A percentile compares a stretch with the other conserved stretches of the same genome.
These are phyloP conservation scores for Candida vaughaniae DNA, from an alignment of 805 yeast species.

Conservation along the genomic window DNA sequence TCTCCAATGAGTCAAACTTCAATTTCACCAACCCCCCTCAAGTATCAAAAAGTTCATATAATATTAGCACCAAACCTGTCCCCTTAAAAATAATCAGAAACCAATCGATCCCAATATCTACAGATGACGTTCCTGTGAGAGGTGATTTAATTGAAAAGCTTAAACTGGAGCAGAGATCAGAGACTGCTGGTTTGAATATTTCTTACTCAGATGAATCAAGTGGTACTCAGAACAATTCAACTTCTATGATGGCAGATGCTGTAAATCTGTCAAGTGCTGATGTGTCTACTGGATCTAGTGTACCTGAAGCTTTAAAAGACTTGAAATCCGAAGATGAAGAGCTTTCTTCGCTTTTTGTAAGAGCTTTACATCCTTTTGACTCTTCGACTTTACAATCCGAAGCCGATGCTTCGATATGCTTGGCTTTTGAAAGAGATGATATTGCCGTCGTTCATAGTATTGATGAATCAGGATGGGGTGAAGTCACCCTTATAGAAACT, in stretches of 20 bases:
- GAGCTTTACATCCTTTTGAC: slow-evolving; percentile 60
- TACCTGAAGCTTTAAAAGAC: slow-evolving; percentile 1
- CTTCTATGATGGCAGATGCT: neutral
- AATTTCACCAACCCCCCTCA: slow-evolving; percentile 5
- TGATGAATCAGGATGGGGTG: slow-evolving; percentile 87
- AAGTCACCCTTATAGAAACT: slow-evolving; percentile 66
- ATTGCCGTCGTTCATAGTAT: slow-evolving; percentile 75
- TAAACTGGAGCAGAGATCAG: slow-evolving; percentile 3
- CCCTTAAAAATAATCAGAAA: slow-evolving; percentile 19
- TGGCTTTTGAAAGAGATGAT: slow-evolving; percentile 68
- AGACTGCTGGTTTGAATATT: slow-evolving; percentile 20
- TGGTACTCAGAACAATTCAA: neutral
- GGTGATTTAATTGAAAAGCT: slow-evolving; percentile 23
- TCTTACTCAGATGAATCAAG: slow-evolving; percentile 5
- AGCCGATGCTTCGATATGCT: slow-evolving; percentile 69
- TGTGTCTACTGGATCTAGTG: neutral
- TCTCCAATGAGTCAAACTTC: slow-evolving; percentile 2
- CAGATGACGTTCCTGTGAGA: slow-evolving; percentile 26
- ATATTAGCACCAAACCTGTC: slow-evolving; percentile 11
- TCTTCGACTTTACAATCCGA: slow-evolving; percentile 57
- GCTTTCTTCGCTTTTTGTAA: slow-evolving; percentile 52
- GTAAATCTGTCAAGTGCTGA: neutral
- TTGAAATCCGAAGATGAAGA: slow-evolving; percentile 36
- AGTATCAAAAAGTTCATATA: neutral
- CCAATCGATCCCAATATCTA: slow-evolving; percentile 10